Conservation (phyloP, 116 monocot genomes). For the Papilionanthe hybrid region DNA sequence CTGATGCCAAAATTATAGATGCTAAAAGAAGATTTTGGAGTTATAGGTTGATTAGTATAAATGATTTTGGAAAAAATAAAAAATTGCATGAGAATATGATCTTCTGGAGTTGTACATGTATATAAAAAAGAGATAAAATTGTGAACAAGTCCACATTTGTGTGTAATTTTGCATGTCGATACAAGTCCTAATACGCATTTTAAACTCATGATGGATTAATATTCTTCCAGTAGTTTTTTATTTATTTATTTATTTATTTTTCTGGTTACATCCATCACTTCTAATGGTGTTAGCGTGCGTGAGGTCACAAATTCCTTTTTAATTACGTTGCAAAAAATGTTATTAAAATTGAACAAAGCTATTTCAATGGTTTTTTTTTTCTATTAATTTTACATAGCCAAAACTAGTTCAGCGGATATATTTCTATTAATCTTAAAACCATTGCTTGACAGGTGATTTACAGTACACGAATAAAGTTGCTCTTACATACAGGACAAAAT, state of each 20-base stretch:
- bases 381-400: background rate
- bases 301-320: background rate
- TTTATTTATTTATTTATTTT: too few relatives aligned
- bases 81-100: background rate
- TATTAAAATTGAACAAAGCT: background rate
- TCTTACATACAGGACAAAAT: constrained; percentile 52
- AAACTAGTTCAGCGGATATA: background rate
- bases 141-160: background rate
- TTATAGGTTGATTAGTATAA: background rate
- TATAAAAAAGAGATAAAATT: background rate
- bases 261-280: background rate
- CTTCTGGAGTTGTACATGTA: background rate
- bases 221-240: background rate
- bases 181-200: background rate
- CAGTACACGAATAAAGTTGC: constrained; percentile 56
- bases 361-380: background rate
- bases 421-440: background rate
- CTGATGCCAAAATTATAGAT: background rate
- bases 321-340: background rate
- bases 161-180: background rate
- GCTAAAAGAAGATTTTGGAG: background rate
- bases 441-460: constrained; percentile 28
- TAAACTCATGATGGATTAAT: background rate
- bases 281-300: background rate
- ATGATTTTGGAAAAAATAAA: background rate